A percentile compares a stretch with the other conserved stretches of the same genome.
Evolutionary conservation across 257 asterid genomes (phyloP).

Genomic region (Coffea eugenioides): DNA sequence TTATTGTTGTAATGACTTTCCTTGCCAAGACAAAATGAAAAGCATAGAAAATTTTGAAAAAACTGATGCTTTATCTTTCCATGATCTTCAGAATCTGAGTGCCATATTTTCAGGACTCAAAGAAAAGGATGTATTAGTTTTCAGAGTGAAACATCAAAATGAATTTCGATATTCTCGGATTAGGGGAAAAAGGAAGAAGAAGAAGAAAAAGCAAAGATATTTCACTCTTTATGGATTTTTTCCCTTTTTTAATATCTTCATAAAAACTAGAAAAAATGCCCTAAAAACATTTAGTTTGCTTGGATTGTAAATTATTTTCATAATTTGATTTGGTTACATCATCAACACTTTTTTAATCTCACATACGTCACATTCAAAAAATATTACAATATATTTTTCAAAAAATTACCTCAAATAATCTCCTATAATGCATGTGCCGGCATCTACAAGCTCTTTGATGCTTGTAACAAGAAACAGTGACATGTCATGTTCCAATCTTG

Average conservation of each 20-base stretch:
- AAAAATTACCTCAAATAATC: too few species aligned
- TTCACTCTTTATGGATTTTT: too few species aligned
- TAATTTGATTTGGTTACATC: too few species aligned
- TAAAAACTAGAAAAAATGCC: not conserved
- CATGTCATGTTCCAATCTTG: not conserved
- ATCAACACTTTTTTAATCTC: too few species aligned
- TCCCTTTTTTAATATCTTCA: not conserved
- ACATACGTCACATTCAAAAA: too few species aligned
- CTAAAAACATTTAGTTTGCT: not conserved
- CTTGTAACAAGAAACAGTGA: not conserved
- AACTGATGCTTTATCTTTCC: slow-evolving; percentile 1
- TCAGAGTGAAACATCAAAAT: not conserved
- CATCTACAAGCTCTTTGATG: too few species aligned
- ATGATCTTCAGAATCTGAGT: slow-evolving; percentile 3
- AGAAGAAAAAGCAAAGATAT: too few species aligned
- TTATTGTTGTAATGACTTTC: not conserved
- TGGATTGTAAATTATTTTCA: too few species aligned
- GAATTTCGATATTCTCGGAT: not conserved
- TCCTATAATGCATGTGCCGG: not conserved
- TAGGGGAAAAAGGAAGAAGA: too few species aligned
- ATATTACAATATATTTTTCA: too few species aligned
- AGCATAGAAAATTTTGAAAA: not conserved
- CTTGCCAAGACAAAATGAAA: not conserved
- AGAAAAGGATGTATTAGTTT: not conserved
- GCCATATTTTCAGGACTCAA: not conserved